A percentile compares a stretch with the other conserved stretches of the same genome.
Conservation (phyloP, 2,329 filamentous ascomycete genomes). For the Xylariaceae sp. region DNA sequence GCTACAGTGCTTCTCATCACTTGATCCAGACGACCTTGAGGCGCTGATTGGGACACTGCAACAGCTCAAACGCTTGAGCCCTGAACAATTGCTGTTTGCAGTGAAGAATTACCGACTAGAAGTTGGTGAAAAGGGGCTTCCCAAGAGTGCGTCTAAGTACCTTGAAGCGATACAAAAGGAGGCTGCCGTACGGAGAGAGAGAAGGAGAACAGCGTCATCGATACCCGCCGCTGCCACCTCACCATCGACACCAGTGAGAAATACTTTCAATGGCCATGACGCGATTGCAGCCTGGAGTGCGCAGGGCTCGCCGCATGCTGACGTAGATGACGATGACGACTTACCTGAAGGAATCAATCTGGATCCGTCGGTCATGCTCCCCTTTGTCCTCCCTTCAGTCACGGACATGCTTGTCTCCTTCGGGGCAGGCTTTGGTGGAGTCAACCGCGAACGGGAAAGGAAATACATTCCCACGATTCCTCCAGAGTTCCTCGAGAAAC, state of each 20-base stretch:
- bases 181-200: constrained; percentile 54
- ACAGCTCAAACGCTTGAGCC: constrained; percentile 77
- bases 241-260: constrained; percentile 35
- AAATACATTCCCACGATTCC: constrained; percentile 97
- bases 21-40: constrained; percentile 79
- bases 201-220: constrained; percentile 44
- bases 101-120: constrained; percentile 91
- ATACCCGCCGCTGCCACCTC: constrained; percentile 30
- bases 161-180: constrained; percentile 76
- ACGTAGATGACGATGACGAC: constrained; percentile 60
- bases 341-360: constrained; percentile 71
- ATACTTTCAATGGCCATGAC: constrained; percentile 40
- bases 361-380: constrained; percentile 86
- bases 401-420: constrained; percentile 97
- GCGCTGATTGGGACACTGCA: constrained; percentile 83
- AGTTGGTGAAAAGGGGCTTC: constrained; percentile 87
- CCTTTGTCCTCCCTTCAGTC: constrained; percentile 89
- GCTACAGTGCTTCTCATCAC: constrained; percentile 94
- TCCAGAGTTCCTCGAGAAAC: constrained; percentile 82
- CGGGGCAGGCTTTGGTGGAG: constrained; percentile 86
- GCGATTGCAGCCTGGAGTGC: constrained; percentile 40
- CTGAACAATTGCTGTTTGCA: constrained; percentile 84
- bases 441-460: constrained; percentile 83
- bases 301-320: constrained; percentile 38
- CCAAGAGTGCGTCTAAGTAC: constrained; percentile 84